A percentile compares a stretch with the other conserved stretches of the same genome.
phyloP scores from a whole-genome alignment of 129 eudicot species.

The Centella asiatica region DNA sequence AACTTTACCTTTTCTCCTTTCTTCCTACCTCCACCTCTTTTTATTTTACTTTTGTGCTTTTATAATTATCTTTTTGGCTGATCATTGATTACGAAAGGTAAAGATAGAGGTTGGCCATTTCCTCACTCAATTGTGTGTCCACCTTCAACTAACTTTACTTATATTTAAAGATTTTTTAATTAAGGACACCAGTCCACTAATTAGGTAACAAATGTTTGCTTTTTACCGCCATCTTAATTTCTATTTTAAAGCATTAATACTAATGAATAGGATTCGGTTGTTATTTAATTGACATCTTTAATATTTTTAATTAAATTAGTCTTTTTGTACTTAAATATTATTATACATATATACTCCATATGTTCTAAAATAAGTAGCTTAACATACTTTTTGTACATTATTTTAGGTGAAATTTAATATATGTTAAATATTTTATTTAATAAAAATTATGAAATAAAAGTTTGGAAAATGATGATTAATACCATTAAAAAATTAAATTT shows the following conservation, averaged over 20 bases:
- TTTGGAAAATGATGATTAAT: no score
- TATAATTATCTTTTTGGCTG: conserved; percentile 24
- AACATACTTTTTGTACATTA: no score
- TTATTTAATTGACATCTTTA: no score
- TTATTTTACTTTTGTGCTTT: conserved; percentile 23
- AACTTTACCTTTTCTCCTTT: conserved; percentile 21
- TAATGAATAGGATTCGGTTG: no score
- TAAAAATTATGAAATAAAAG: no score
- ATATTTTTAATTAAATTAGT: no score
- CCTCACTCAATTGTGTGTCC: conserved; percentile 57
- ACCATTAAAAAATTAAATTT: no score
- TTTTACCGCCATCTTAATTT: not conserved
- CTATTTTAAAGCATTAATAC: not conserved
- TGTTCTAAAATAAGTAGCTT: no score
- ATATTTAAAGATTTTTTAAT: conserved; percentile 57
- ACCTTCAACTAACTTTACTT: conserved; percentile 83
- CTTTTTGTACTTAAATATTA: no score
- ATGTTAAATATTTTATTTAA: no score
- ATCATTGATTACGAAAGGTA: conserved; percentile 35
- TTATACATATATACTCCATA: no score
- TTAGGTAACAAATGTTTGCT: conserved; percentile 6
- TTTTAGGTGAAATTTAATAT: no score
- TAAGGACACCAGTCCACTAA: conserved; percentile 20
- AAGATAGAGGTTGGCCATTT: conserved; percentile 47
- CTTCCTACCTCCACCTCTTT: conserved; percentile 17